Percentiles rank a stretch among this genome's conserved stretches.
These are phyloP conservation scores for Pleurotus tuber-regium DNA, from an alignment of 768 basidiomycete genomes.

Conservation along the genomic window DNA sequence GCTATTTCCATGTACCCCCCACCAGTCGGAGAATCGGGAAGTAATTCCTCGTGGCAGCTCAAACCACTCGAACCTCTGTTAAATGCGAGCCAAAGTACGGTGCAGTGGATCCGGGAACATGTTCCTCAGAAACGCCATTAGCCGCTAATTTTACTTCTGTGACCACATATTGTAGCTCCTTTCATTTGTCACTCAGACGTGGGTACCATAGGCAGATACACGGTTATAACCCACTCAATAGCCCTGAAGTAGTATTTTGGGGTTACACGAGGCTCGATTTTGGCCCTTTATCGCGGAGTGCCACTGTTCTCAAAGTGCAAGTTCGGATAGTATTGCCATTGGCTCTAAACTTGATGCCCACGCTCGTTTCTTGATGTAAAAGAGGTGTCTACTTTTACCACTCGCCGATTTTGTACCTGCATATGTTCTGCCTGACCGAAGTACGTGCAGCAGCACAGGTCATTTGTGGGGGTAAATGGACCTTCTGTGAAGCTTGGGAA, in stretches of 20 bases:
- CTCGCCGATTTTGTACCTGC: neutral
- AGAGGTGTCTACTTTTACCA: too few species aligned
- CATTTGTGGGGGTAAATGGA: too few species aligned
- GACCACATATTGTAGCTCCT: neutral
- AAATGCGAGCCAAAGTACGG: conserved; percentile 67
- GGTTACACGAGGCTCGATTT: conserved; percentile 6
- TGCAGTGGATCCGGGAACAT: conserved; percentile 61
- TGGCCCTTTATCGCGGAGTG: conserved; percentile 3
- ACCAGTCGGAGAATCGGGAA: conserved; percentile 25
- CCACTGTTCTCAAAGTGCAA: too few species aligned
- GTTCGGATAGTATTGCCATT: too few species aligned
- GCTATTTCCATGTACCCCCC: conserved; percentile 69
- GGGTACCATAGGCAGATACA: too few species aligned
- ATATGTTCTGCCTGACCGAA: too few species aligned
- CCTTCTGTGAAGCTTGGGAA: too few species aligned
- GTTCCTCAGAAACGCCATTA: conserved; percentile 34
- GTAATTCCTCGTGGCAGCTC: conserved; percentile 50
- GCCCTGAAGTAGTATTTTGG: neutral
- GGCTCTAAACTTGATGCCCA: too few species aligned
- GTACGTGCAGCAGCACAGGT: too few species aligned
- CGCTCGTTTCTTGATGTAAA: too few species aligned
- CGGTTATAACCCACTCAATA: too few species aligned
- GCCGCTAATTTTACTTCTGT: neutral
- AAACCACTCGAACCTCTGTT: conserved; percentile 63
- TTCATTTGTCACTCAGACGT: too few species aligned